phyloP scores from a whole-genome alignment of 148 eudicot species.

The Persicaria tinctoria region DNA sequence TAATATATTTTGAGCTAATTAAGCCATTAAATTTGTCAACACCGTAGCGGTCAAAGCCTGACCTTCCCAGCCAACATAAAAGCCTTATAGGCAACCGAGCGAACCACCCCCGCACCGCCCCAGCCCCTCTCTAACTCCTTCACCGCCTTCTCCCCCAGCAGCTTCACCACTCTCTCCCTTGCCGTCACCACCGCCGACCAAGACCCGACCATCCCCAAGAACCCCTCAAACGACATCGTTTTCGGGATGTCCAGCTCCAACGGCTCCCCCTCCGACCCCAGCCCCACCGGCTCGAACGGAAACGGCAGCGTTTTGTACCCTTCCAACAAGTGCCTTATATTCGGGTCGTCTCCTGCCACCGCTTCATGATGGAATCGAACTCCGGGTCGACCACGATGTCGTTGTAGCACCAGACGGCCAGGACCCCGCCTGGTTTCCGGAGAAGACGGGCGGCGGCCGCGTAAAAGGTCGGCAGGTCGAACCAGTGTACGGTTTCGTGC shows the following conservation, averaged over 20 bases:
- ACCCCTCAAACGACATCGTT: constrained; percentile 28
- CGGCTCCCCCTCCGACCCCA: constrained; percentile 33
- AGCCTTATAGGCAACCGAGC: constrained; percentile 31
- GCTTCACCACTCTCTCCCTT: constrained; percentile 41
- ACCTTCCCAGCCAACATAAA: constrained; percentile 36
- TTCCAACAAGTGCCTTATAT: constrained; percentile 18
- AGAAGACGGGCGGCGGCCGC: constrained; percentile 20
- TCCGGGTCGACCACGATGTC: constrained; percentile 22
- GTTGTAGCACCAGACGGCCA: constrained; percentile 50
- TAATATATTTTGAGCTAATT: no score
- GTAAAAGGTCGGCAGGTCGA: constrained; percentile 41
- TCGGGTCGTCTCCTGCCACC: constrained; percentile 21
- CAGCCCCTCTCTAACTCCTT: constrained; percentile 36
- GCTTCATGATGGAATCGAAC: constrained; percentile 24
- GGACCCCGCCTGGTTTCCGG: constrained; percentile 33
- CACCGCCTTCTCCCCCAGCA: constrained; percentile 27
- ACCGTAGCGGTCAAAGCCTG: background rate
- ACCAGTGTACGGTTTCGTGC: constrained; percentile 54
- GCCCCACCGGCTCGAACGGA: constrained; percentile 42
- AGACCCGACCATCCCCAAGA: constrained; percentile 29
- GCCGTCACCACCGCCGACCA: constrained; percentile 35
- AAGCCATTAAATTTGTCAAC: no score
- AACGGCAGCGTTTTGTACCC: constrained; percentile 36
- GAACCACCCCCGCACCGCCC: constrained; percentile 35
- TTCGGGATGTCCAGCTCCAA: constrained; percentile 29